Conservation (phyloP, 2,329 filamentous ascomycete genomes). For the Pyrenophora teres region DNA sequence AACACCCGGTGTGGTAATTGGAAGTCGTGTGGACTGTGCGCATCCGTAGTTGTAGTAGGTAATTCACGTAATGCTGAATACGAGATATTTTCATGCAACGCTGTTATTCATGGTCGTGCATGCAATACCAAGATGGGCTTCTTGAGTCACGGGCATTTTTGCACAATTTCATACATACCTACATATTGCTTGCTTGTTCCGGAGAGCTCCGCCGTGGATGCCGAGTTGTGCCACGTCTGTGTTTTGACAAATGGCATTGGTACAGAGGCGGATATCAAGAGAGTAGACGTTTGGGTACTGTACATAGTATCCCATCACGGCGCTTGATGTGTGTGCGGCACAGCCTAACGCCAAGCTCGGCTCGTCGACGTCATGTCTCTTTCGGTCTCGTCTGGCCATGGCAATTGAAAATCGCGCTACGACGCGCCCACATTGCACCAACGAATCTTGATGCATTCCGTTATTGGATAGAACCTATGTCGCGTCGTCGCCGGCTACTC, state of each 20-base stretch:
- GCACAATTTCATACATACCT: background rate
- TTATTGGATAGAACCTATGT: constrained; percentile 18
- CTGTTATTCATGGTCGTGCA: background rate
- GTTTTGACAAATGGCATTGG: background rate
- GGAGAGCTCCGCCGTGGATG: background rate
- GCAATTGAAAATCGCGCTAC: constrained; percentile 13
- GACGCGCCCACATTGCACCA: constrained; percentile 15
- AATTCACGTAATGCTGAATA: background rate
- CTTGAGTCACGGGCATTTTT: background rate
- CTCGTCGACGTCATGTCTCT: constrained; percentile 19
- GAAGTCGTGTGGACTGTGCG: background rate
- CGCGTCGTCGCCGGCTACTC: constrained; percentile 16
- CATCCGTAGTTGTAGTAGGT: background rate
- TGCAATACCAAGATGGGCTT: background rate
- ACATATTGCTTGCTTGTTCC: background rate
- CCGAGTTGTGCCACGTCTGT: background rate
- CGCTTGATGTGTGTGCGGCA: too few relatives aligned
- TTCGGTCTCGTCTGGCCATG: constrained; percentile 9
- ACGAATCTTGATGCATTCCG: constrained; percentile 18
- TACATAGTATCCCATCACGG: too few relatives aligned
- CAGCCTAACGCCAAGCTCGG: background rate
- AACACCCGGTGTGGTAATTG: constrained; percentile 12
- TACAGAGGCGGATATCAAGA: background rate
- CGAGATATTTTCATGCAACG: background rate
- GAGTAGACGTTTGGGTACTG: too few relatives aligned